These are phyloP conservation scores for Alternaria metachromatica DNA, from an alignment of 2,329 filamentous ascomycete species.

Conservation along the genomic window DNA sequence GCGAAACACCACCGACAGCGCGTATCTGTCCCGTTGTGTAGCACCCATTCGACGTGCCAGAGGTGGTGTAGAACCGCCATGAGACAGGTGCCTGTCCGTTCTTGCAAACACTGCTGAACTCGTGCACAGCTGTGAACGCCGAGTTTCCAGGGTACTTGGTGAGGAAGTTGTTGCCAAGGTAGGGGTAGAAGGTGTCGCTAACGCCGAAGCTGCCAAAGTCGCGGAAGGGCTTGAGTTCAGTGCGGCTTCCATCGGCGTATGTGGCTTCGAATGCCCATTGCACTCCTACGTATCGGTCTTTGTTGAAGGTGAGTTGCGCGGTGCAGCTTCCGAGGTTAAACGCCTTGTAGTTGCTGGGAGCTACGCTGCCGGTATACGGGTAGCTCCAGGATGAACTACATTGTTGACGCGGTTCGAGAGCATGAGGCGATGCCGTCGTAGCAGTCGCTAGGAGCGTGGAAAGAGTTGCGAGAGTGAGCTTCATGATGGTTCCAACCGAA, in stretches of 20 bases:
- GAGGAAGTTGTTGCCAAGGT: slow-evolving; percentile 12
- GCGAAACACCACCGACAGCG: background rate
- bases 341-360: slow-evolving; percentile 4
- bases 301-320: slow-evolving; percentile 10
- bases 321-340: slow-evolving; percentile 10
- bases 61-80: slow-evolving; percentile 10
- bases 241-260: slow-evolving; percentile 8
- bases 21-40: slow-evolving; percentile 4
- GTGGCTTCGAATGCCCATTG: slow-evolving; percentile 14
- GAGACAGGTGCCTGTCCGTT: slow-evolving; percentile 8
- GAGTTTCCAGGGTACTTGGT: slow-evolving; percentile 7
- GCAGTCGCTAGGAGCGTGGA: background rate
- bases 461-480: background rate
- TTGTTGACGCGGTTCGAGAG: background rate
- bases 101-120: slow-evolving; percentile 14
- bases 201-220: slow-evolving; percentile 1
- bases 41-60: background rate
- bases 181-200: slow-evolving; percentile 12
- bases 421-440: background rate
- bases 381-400: background rate
- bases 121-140: slow-evolving; percentile 13
- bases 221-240: slow-evolving; percentile 5
- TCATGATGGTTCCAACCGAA: background rate
- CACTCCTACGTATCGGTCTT: slow-evolving; percentile 14
- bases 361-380: background rate